These are phyloP conservation scores for Chamaecrista fasciculata DNA, from an alignment of 306 rosid genomes.

Conservation along the genomic window DNA sequence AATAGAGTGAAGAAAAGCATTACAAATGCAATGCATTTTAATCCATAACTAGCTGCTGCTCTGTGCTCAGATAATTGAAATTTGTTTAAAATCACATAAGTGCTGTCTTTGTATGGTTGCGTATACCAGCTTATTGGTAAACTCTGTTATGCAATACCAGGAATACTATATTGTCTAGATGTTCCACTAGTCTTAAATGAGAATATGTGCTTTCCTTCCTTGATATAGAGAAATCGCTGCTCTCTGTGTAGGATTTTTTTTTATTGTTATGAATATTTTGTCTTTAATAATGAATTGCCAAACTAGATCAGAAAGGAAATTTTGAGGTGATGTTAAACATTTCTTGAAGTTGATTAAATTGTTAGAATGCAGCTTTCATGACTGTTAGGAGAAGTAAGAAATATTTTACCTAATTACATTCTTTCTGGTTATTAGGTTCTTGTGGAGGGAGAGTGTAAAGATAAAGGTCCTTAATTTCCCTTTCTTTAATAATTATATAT, in stretches of 20 bases:
- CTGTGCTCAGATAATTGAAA: background rate
- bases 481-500: slow-evolving; percentile 7
- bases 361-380: slow-evolving; percentile 18
- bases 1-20: background rate
- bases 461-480: background rate
- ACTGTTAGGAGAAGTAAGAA: background rate
- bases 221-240: background rate
- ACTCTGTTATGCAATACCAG: slow-evolving; percentile 12
- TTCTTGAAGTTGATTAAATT: slow-evolving; percentile 22
- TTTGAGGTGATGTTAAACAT: slow-evolving; percentile 5
- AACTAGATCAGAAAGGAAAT: background rate
- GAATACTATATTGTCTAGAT: background rate
- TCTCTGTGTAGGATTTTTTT: background rate
- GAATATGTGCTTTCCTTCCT: background rate
- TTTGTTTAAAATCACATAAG: background rate
- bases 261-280: slow-evolving; percentile 2
- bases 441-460: background rate
- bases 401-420: background rate
- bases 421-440: background rate
- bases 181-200: background rate
- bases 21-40: slow-evolving; percentile 12
- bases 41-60: background rate
- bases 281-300: background rate
- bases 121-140: background rate
- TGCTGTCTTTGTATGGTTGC: background rate